Evolutionary conservation across 805 yeast species (phyloP).

Genomic region (Ogataea pilisensis): DNA sequence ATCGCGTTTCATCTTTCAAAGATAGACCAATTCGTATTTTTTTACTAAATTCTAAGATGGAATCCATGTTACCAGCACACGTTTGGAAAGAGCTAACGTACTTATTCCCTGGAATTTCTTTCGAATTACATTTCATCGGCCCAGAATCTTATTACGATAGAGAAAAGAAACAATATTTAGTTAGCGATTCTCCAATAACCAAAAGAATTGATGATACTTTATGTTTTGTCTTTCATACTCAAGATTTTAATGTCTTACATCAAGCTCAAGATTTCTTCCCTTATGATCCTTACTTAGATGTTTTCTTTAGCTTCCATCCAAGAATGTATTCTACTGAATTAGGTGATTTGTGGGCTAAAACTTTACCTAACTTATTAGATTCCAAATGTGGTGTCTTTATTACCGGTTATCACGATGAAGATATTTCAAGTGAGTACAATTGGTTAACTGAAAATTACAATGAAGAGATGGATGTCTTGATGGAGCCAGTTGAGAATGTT

Average conservation of each 20-base stretch:
- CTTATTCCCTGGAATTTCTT: conserved; percentile 74
- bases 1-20: conserved; percentile 55
- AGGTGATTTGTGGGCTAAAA: conserved; percentile 75
- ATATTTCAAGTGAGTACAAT: conserved; percentile 61
- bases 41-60: conserved; percentile 88
- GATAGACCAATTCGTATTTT: conserved; percentile 89
- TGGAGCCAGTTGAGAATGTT: conserved; percentile 67
- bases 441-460: conserved; percentile 65
- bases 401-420: conserved; percentile 83
- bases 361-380: conserved; percentile 83
- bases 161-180: conserved; percentile 56
- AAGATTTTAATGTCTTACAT: conserved; percentile 86
- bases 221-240: conserved; percentile 77
- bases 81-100: conserved; percentile 93
- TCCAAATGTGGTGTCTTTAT: conserved; percentile 90
- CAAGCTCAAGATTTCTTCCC: conserved; percentile 95
- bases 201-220: conserved; percentile 71
- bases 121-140: conserved; percentile 90
- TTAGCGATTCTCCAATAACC: conserved; percentile 60
- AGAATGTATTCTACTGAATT: conserved; percentile 83
- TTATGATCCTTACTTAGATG: conserved; percentile 93
- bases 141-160: conserved; percentile 85
- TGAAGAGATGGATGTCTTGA: conserved; percentile 75
- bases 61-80: conserved; percentile 88
- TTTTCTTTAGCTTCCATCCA: conserved; percentile 93